Conservation (phyloP, 2,329 filamentous ascomycete species). For the Aureobasidium sp. region DNA sequence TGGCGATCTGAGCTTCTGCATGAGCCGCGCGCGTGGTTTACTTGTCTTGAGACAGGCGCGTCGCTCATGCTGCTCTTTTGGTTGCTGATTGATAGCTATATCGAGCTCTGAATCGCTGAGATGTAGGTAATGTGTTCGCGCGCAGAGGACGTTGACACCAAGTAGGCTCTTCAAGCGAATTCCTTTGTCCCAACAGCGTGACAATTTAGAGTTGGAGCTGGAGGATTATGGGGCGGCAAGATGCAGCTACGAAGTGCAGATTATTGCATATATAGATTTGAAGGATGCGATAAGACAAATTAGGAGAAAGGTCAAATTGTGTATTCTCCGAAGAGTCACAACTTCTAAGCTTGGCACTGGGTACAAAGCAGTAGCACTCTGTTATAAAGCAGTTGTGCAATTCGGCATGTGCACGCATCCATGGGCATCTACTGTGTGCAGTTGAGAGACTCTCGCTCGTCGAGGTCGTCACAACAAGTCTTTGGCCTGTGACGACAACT, state of each 20-base stretch:
- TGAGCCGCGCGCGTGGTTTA: constrained; percentile 4
- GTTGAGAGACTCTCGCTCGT: background rate
- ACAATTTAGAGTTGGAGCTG: background rate
- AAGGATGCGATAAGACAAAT: constrained; percentile 8
- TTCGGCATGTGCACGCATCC: background rate
- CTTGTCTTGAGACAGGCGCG: constrained; percentile 1
- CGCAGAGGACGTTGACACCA: background rate
- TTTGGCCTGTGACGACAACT: background rate
- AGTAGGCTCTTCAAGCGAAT: background rate
- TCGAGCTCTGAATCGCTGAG: background rate
- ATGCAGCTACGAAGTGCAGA: constrained; percentile 2
- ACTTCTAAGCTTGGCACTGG: background rate
- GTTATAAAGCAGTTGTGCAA: constrained; percentile 2
- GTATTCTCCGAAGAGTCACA: background rate
- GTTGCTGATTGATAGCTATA: background rate
- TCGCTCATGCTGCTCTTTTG: background rate
- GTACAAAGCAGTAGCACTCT: background rate
- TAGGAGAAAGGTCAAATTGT: constrained; percentile 4
- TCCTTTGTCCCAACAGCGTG: background rate
- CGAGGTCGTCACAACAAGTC: background rate
- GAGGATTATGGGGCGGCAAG: constrained; percentile 1
- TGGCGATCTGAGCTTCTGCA: constrained; percentile 9
- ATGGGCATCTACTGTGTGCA: background rate
- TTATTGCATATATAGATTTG: constrained; percentile 6
- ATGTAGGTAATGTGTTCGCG: too few relatives aligned